These are phyloP conservation scores for Nevesoporus exiguus DNA, from an alignment of 768 basidiomycete species.

Conservation along the genomic window DNA sequence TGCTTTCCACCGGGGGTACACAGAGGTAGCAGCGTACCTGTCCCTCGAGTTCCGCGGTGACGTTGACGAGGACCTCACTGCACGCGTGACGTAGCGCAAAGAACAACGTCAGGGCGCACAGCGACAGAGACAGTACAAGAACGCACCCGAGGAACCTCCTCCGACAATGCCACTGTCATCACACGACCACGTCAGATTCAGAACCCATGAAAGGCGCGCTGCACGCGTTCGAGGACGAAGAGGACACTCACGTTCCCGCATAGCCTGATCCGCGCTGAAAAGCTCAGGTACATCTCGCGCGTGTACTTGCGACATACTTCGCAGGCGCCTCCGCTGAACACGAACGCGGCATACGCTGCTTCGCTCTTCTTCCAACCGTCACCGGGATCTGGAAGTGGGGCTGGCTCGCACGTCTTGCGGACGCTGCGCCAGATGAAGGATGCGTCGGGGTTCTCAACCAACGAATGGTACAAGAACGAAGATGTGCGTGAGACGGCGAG, in stretches of 20 bases:
- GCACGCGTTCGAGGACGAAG: background rate
- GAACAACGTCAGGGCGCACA: background rate
- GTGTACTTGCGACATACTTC: slow-evolving; percentile 48
- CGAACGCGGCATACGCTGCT: slow-evolving; percentile 56
- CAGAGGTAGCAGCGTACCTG: slow-evolving; percentile 4
- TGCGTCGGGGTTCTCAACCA: slow-evolving; percentile 42
- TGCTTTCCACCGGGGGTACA: slow-evolving; percentile 25
- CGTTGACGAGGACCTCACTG: slow-evolving; percentile 16
- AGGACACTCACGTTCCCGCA: slow-evolving; percentile 38
- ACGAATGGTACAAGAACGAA: slow-evolving; percentile 49
- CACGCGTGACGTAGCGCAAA: background rate
- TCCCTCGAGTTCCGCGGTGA: background rate
- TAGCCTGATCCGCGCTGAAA: slow-evolving; percentile 43
- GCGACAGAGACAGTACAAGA: background rate
- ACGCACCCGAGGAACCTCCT: slow-evolving; percentile 18
- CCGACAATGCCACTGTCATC: slow-evolving; percentile 23
- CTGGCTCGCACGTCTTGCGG: slow-evolving; percentile 36
- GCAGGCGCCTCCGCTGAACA: slow-evolving; percentile 58
- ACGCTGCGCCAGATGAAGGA: slow-evolving; percentile 59
- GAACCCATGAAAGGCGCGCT: too few relatives aligned
- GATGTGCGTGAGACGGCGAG: slow-evolving; percentile 58
- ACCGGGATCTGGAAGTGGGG: slow-evolving; percentile 41
- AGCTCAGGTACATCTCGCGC: slow-evolving; percentile 42
- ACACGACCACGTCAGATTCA: background rate
- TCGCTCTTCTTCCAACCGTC: slow-evolving; percentile 44